Base-by-base conservation (phyloP, 2,329 filamentous ascomycete genomes). In the Epichloe hybrida region DNA sequence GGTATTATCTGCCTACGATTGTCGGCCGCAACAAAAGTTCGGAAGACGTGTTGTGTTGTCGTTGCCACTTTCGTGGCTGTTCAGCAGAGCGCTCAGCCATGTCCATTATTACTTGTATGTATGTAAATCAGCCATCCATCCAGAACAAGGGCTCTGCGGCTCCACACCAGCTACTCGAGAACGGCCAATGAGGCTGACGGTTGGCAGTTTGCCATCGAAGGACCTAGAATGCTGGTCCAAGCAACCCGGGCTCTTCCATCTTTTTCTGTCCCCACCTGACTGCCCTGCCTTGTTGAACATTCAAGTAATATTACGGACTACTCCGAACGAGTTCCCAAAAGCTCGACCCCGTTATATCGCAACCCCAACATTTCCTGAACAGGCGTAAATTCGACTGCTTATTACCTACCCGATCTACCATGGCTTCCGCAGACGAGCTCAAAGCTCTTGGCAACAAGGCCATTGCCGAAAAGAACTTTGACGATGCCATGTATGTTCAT, bases 391-490 rank as follows among this genome's bases (percentile, higher is more conserved):
- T 35, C 39, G 40, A 49, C 34, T 49, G 51, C 41, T 42, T 37
- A 23, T 50, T 51, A 48, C 38, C 42, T 52, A 37, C 45, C 48
- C 41, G 45, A 44, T 21, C 20, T 48, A 56, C 39, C 50, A 81
- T 81, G 78, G 69, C 77, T 61, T 77, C 76, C 55, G 80, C 79
- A 60, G 81, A 84, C 68, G 79, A 91, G 80, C 81, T 98, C 63
- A 98, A 98, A 77, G 88, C 90, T 64, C 85, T 93, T 67, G 93
- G 91, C 75, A 98, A 98, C 78, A 95, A 95, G 77, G 90, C 94
- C 71, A 98, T 98, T 70, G 85, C 88, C 58, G 89, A 88, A 56
- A 97, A 97, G 79, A 89, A 97, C 71, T 98, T 95, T 69, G 79
- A 89, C 63, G 88, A 91, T 68, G 93, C 93, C 64, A 81, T 95